Evolutionary conservation across 306 rosid genomes (phyloP).

Genomic region (Pyrus bretschneideri): DNA sequence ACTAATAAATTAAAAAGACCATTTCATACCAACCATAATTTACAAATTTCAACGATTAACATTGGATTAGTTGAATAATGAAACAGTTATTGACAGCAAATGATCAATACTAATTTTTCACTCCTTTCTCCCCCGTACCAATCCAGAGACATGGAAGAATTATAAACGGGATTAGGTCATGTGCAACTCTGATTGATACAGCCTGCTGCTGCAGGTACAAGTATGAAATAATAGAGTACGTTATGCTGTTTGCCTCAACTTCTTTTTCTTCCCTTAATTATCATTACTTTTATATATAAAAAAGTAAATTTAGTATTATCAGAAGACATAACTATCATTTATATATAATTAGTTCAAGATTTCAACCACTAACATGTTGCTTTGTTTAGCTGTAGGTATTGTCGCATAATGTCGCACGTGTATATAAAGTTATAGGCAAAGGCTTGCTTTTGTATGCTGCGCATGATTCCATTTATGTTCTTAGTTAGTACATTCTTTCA

Average conservation of each 20-base stretch:
- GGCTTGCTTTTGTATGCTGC: background rate
- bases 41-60: too few species aligned
- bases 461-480: background rate
- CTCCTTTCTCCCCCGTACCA: too few species aligned
- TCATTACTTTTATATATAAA: background rate
- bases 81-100: too few species aligned
- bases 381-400: conserved; percentile 12
- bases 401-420: background rate
- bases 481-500: background rate
- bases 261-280: background rate
- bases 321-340: background rate
- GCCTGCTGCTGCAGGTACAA: background rate
- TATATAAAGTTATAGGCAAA: background rate
- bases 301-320: background rate
- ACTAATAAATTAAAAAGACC: too few species aligned
- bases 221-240: background rate
- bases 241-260: background rate
- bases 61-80: too few species aligned
- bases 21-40: too few species aligned
- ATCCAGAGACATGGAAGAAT: background rate
- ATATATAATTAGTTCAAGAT: background rate
- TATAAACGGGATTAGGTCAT: background rate
- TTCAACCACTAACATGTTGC: conserved; percentile 9
- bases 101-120: too few species aligned
- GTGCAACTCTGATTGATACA: background rate